A percentile compares a stretch with the other conserved stretches of the same genome.
Evolutionary conservation across 1,284 basidiomycete genomes (phyloP).

Genomic region (Puccinia novopanici): DNA sequence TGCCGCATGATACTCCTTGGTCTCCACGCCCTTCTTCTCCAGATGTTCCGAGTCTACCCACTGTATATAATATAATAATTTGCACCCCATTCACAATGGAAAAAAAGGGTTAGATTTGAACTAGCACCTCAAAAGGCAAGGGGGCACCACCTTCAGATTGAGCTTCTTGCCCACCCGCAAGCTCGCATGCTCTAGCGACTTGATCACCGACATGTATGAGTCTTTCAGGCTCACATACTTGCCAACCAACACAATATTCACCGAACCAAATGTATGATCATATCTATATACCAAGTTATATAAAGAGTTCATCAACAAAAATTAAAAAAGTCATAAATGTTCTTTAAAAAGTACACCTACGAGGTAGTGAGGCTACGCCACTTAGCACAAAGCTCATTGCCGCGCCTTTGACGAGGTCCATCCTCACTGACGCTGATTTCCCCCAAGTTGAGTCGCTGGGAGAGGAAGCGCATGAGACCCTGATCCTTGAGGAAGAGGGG

Average conservation of each 20-base stretch:
- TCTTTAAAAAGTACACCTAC: conserved; percentile 60
- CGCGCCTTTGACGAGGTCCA: conserved; percentile 66
- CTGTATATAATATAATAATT: conserved; percentile 63
- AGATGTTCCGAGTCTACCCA: conserved; percentile 98
- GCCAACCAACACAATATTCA: conserved; percentile 88
- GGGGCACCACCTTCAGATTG: conserved; percentile 68
- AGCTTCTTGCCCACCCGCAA: conserved; percentile 86
- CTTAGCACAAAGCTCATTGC: conserved; percentile 68
- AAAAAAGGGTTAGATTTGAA: too few species aligned
- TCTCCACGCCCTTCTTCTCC: conserved; percentile 67
- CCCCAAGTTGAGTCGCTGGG: conserved; percentile 75
- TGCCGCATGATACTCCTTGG: conserved; percentile 91
- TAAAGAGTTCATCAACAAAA: too few species aligned
- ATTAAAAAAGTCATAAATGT: not conserved
- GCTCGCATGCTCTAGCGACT: conserved; percentile 94
- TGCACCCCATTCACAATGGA: conserved; percentile 17
- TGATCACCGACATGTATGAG: conserved; percentile 98
- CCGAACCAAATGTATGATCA: conserved; percentile 70
- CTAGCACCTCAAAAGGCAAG: not conserved
- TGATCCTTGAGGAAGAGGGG: conserved; percentile 89
- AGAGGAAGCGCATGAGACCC: conserved; percentile 82
- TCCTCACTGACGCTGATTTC: conserved; percentile 64
- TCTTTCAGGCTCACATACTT: conserved; percentile 98
- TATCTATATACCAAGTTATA: conserved; percentile 37
- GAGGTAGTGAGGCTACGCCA: conserved; percentile 83